These are phyloP conservation scores for Pseudogymnoascus sp. DNA, from an alignment of 2,329 filamentous ascomycete genomes.

Conservation along the genomic window DNA sequence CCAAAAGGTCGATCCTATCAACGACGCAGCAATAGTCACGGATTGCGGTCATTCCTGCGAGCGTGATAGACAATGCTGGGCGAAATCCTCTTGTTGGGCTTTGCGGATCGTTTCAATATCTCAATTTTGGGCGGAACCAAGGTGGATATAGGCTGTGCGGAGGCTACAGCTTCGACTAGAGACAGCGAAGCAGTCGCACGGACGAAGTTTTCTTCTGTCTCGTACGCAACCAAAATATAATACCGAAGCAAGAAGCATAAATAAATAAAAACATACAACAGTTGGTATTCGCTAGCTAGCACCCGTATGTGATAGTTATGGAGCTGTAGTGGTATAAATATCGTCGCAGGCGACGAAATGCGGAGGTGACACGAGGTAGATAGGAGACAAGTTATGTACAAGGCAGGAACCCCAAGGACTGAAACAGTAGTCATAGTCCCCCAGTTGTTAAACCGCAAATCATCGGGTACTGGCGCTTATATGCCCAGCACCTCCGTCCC, in stretches of 20 bases:
- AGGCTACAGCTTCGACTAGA: neutral
- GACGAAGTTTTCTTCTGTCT: neutral
- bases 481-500: constrained; percentile 24
- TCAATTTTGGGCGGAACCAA: neutral
- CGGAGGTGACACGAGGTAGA: neutral
- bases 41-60: neutral
- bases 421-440: neutral
- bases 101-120: neutral
- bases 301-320: neutral
- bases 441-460: neutral
- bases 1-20: neutral
- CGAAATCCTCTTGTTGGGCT: neutral
- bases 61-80: neutral
- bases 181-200: neutral
- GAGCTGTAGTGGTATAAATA: neutral
- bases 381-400: neutral
- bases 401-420: neutral
- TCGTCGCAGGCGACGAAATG: neutral
- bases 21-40: neutral
- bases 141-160: neutral
- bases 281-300: neutral
- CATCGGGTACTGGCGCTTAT: neutral
- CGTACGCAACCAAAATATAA: neutral
- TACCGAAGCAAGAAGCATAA: neutral
- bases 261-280: neutral